Evolutionary conservation across 768 basidiomycete genomes (phyloP), one percentile per base, ranked within the genome.

Genomic region (Pholiota conissans): DNA sequence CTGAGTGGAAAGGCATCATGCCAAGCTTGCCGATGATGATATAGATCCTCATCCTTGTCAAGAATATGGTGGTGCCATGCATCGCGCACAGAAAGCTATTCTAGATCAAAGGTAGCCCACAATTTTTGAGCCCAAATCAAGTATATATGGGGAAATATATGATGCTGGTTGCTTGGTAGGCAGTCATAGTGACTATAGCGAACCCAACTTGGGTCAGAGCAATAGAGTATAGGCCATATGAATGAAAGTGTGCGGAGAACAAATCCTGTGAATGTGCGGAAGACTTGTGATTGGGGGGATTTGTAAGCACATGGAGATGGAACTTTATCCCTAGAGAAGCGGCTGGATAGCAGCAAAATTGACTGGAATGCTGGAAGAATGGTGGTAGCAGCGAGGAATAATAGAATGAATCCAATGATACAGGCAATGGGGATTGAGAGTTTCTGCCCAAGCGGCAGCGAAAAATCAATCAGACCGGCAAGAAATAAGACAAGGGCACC

Each of bases 401-500:
- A 1, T 6, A 64, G 24, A 10, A 58, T 59, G 9, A 59, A 24
- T 2, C 52, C 55, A 14, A 61, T 51, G 2, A 50, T 53, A 39
- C 54, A 24, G 10, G 58, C 40, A 13, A 63, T 56, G 10, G 62
- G 53, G 20, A 63, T 54, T 3, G 58, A 34, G 7, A 65, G 49
- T 7, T 40, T 48, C 3, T 35, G 40, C 14, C 54, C 53, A 18
- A 63, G 47, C 4, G 55, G 52, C 8, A 55, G 54, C 24, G 59
- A 18, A 18, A 65, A 65, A 30, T 65, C 64, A 42, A 63, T 56
- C 11, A 65, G 32, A 2, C 64, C 64, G 2, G 52, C 58, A 11
- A 65, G 45, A 40, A 65, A 65, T 13, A 65, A 49, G 22, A 65
- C 56, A 22, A 63, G 58, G 20, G 62, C 58, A 5, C 27, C 59